Base-by-base conservation (phyloP, 2,329 filamentous ascomycete genomes). In the Cercospora zeina region DNA sequence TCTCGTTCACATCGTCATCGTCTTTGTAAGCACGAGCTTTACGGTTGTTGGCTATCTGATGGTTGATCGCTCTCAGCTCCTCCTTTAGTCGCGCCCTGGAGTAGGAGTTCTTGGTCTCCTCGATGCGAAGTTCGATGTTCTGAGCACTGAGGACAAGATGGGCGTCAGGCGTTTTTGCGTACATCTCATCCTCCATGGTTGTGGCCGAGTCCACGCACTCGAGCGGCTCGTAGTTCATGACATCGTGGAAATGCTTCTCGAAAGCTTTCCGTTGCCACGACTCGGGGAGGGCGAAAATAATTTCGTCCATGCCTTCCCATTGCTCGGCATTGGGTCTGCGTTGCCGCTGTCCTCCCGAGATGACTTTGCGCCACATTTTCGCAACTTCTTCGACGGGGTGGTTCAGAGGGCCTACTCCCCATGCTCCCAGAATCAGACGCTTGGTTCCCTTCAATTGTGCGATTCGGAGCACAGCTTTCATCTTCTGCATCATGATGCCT, bases 381-480 rank as follows among this genome's bases (percentile, higher is more conserved):
- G 85, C 85, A 31, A 88, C 75, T 71, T 88, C 84, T 1, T 74
- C 74, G 0, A 86, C 80, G 0, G 86, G 86, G 64, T 88, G 88
- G 0, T 84, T 85, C 61, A 87, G 85, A 0, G 84, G 84, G 2
- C 86, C 86, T 63, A 85, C 87, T 0, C 86, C 86, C 85, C 85
- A 88, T 0, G 86, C 85, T 0, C 86, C 86, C 0, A 88, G 75
- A 0, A 89, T 82, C 0, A 88, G 67, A 59, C 76, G 80, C 37
- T 74, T 77, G 3, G 77, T 77, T 0, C 81, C 80, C 61, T 79
- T 80, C 1, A 74, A 69, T 8, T 77, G 72, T 2, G 79, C 77
- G 4, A 87, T 80, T 1, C 84, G 77, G 71, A 88, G 69, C 1
- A 87, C 84, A 5, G 78, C 79, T 27, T 78, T 77, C 80, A 89